Conservation (phyloP, 2,329 filamentous ascomycete species). For the Aspergillus sp. region DNA sequence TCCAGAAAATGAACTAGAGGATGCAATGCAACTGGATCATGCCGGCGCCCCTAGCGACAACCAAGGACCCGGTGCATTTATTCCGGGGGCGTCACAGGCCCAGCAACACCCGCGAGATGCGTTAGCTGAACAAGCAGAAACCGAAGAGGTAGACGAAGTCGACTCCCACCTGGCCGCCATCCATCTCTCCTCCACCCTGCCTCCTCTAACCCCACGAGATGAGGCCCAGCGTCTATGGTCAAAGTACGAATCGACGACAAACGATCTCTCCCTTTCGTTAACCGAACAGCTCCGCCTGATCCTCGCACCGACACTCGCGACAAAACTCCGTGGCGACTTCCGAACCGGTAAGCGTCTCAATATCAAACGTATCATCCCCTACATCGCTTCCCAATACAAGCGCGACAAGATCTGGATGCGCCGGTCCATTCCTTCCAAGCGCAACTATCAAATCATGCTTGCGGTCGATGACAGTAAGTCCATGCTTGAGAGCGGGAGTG, state of each 20-base stretch:
- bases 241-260: conserved; percentile 78
- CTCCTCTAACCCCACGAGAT: conserved; percentile 47
- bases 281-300: conserved; percentile 96
- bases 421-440: conserved; percentile 83
- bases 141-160: conserved; percentile 48
- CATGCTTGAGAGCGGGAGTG: conserved; percentile 81
- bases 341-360: conserved; percentile 97
- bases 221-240: conserved; percentile 77
- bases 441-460: conserved; percentile 94
- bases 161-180: conserved; percentile 66
- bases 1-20: conserved; percentile 49
- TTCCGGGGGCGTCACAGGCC: conserved; percentile 49
- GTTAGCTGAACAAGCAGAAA: conserved; percentile 43
- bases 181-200: conserved; percentile 60
- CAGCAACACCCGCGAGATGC: conserved; percentile 27
- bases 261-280: conserved; percentile 80
- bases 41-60: conserved; percentile 36
- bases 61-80: conserved; percentile 51
- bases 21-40: conserved; percentile 44
- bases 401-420: conserved; percentile 99
- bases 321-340: conserved; percentile 94
- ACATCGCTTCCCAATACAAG: conserved; percentile 97
- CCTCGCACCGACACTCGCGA: conserved; percentile 88
- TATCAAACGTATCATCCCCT: conserved; percentile 99
- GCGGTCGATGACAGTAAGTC: conserved; percentile 94